Conservation (phyloP, 139 green algal genomes). For the Pleodorina starrii region DNA sequence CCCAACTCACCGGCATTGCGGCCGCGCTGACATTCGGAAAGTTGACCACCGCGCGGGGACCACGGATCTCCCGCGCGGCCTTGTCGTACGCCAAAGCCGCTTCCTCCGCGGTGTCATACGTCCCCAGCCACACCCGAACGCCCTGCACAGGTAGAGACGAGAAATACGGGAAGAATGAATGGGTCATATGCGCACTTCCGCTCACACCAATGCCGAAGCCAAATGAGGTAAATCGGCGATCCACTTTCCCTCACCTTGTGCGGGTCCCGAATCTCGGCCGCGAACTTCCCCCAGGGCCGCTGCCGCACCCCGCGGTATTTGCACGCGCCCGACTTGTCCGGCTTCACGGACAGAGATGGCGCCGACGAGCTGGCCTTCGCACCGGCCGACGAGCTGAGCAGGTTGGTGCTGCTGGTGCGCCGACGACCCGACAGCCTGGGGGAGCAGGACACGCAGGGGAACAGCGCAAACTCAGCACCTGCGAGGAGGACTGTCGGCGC, state of each 20-base stretch:
- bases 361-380: conserved; percentile 34
- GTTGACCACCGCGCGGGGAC: conserved; percentile 82
- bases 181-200: too few species aligned
- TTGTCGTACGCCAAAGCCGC: conserved; percentile 89
- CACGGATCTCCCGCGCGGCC: conserved; percentile 86
- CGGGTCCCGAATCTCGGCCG: conserved; percentile 87
- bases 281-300: conserved; percentile 90
- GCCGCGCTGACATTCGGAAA: conserved; percentile 64
- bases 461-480: too few species aligned
- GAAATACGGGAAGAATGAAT: too few species aligned
- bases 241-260: conserved; percentile 40
- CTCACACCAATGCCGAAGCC: too few species aligned
- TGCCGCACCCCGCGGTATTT: conserved; percentile 86
- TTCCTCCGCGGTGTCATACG: conserved; percentile 90
- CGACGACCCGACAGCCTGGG: conserved; percentile 10
- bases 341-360: conserved; percentile 35
- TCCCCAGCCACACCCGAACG: conserved; percentile 88
- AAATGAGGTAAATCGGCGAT: too few species aligned
- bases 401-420: conserved; percentile 32
- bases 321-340: conserved; percentile 51
- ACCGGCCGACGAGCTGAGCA: conserved; percentile 22
- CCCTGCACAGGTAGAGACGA: conserved; percentile 58
- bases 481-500: too few species aligned
- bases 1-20: not conserved
- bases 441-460: too few species aligned